These are phyloP conservation scores for Conoideocrella luteorostrata DNA, from an alignment of 2,329 filamentous ascomycete species.

Conservation along the genomic window DNA sequence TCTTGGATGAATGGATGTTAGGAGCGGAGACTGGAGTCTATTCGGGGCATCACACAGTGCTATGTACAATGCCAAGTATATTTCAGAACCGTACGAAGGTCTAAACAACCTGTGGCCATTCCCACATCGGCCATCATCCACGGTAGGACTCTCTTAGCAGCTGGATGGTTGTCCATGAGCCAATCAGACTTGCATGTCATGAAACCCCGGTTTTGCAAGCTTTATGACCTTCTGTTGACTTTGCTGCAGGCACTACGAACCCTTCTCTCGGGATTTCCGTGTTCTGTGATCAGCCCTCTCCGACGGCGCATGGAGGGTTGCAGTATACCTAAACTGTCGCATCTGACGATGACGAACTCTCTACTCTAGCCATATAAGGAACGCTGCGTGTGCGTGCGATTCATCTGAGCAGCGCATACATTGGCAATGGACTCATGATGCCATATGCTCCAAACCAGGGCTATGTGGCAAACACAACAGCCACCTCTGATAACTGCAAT, in stretches of 20 bases:
- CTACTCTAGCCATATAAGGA: too few relatives aligned
- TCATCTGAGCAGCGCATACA: not conserved
- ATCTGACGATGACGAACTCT: not conserved
- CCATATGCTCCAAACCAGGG: not conserved
- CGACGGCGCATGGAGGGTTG: not conserved
- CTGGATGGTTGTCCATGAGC: not conserved
- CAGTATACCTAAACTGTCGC: not conserved
- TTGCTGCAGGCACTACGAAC: not conserved
- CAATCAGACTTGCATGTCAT: not conserved
- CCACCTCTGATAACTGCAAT: not conserved
- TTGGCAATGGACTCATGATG: not conserved
- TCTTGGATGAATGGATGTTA: too few relatives aligned
- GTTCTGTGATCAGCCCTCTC: not conserved
- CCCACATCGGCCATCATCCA: too few relatives aligned
- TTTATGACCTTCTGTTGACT: too few relatives aligned
- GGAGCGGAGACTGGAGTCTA: too few relatives aligned
- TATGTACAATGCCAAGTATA: too few relatives aligned
- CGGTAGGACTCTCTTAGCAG: too few relatives aligned
- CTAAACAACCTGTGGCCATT: too few relatives aligned
- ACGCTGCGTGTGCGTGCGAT: too few relatives aligned
- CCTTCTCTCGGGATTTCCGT: not conserved
- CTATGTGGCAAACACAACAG: slow-evolving; percentile 3
- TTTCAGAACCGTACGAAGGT: too few relatives aligned
- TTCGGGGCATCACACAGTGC: too few relatives aligned
- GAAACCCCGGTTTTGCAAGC: too few relatives aligned